Evolutionary conservation across 2,329 filamentous ascomycete species (phyloP).

Genomic region (Huntiella omanensis): DNA sequence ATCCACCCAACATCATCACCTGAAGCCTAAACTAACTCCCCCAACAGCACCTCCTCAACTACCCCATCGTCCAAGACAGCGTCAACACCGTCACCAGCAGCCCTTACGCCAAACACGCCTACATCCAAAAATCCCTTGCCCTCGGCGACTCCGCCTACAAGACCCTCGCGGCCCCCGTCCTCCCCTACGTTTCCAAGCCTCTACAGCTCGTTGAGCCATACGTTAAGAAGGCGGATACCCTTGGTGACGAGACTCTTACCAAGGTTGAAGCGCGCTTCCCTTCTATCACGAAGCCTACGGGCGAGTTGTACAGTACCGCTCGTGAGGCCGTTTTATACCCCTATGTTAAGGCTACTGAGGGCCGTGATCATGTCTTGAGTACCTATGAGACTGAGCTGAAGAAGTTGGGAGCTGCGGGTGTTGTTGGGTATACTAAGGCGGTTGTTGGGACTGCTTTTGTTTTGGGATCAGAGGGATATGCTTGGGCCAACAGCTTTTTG

Average conservation of each 20-base stretch:
- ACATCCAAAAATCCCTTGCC: slow-evolving; percentile 66
- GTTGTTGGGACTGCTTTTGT: slow-evolving; percentile 47
- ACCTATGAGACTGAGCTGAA: slow-evolving; percentile 41
- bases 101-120: slow-evolving; percentile 63
- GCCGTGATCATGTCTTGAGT: slow-evolving; percentile 40
- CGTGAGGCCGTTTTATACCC: slow-evolving; percentile 43
- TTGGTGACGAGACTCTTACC: slow-evolving; percentile 53
- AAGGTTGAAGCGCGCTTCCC: slow-evolving; percentile 55
- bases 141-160: slow-evolving; percentile 58
- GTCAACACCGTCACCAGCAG: slow-evolving; percentile 27
- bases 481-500: slow-evolving; percentile 40
- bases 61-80: slow-evolving; percentile 65
- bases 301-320: slow-evolving; percentile 47
- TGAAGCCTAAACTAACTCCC: background rate
- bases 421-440: slow-evolving; percentile 53
- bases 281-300: slow-evolving; percentile 55
- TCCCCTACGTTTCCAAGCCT: slow-evolving; percentile 51
- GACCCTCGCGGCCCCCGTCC: slow-evolving; percentile 56
- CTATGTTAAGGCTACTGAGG: slow-evolving; percentile 39
- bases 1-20: background rate
- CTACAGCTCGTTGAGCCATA: slow-evolving; percentile 74
- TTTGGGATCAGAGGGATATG: slow-evolving; percentile 44
- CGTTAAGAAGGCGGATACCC: slow-evolving; percentile 58
- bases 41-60: slow-evolving; percentile 59
- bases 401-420: slow-evolving; percentile 42